Evolutionary conservation across 2,329 filamentous ascomycete genomes (phyloP), one percentile per base, ranked within the genome.

Genomic region (Colletotrichum spinosum): DNA sequence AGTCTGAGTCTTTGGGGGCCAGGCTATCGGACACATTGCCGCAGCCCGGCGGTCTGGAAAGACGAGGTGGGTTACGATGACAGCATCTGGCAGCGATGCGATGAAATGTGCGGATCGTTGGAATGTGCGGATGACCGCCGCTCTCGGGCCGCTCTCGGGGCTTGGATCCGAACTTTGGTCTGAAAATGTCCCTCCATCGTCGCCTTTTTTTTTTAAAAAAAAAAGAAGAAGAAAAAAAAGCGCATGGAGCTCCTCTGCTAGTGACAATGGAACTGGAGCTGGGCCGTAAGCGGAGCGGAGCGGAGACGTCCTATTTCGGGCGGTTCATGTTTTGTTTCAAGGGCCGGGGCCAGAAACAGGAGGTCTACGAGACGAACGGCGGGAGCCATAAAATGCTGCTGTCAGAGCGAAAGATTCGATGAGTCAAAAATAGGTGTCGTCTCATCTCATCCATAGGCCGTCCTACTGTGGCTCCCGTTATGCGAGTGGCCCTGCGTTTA

Each of bases 231-330:
- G 1, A 55, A 17, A 17, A 17, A 17, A 15, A 2, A 33, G 13
- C 42, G 60, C 50, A 34, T 34, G 11, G 17, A 9, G 15, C 15
- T 25, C 25, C 25, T 25, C 25, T 25, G 25, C 25, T 45, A 57
- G 56, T 55, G 56, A 55, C 25, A 25, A 25, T 25, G 25, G 34
- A 60, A 17, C 54, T 56, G 45, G 12, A 33, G 46, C 17, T 49
- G 46, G 33, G 17, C 49, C n/a, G 49, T 53, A 41, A 46, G 55
- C 62, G 58, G 62, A 65, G 62, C 62, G 62, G 58, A 65, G 62
- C 62, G 62, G 57, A 62, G 62, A 45, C 41, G 37, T 56, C 57
- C 62, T 62, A 65, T 62, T 62, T 65, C 58, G 62, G 58, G 62
- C 62, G 62, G 60, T 61, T 62, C 51, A 39, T 38, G 25, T 42